Conservation (phyloP, 352 stramenopile species). For the Thalassiosira sp. region DNA sequence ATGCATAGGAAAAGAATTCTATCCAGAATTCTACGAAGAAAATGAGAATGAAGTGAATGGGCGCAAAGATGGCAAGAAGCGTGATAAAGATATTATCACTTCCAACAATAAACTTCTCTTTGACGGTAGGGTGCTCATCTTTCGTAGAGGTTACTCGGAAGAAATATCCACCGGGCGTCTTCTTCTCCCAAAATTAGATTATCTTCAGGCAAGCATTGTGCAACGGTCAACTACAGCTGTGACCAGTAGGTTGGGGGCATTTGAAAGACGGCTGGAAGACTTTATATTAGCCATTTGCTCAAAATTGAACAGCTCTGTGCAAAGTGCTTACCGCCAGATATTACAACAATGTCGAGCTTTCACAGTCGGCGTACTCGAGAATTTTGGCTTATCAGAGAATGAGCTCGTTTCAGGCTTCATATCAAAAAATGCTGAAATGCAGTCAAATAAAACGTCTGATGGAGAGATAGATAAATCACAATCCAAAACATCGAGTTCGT, state of each 20-base stretch:
- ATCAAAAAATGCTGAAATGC: constrained; percentile 11
- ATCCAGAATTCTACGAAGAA: constrained; percentile 61
- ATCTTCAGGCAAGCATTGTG: constrained; percentile 79
- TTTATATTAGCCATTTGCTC: constrained; percentile 11
- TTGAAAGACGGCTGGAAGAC: constrained; percentile 49
- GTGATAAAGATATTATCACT: background rate
- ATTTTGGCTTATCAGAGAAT: constrained; percentile 28
- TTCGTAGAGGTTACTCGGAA: constrained; percentile 73
- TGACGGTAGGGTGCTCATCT: constrained; percentile 72
- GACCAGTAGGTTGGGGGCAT: constrained; percentile 47
- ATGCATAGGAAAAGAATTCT: constrained; percentile 69
- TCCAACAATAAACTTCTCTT: constrained; percentile 57
- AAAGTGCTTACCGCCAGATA: background rate
- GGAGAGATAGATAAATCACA: background rate
- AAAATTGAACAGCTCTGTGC: constrained; percentile 10
- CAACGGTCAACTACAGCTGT: constrained; percentile 65
- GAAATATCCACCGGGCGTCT: constrained; percentile 76
- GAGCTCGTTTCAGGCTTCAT: constrained; percentile 13
- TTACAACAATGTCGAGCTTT: constrained; percentile 6
- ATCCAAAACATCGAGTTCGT: background rate
- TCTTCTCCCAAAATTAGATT: constrained; percentile 79
- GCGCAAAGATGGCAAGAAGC: background rate
- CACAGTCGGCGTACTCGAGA: constrained; percentile 17
- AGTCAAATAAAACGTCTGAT: background rate
- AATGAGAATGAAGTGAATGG: constrained; percentile 7